Percentiles rank a stretch among this genome's conserved stretches.
These are phyloP conservation scores for Diaporthe citriasiana DNA, from an alignment of 2,329 filamentous ascomycete species.

Conservation along the genomic window DNA sequence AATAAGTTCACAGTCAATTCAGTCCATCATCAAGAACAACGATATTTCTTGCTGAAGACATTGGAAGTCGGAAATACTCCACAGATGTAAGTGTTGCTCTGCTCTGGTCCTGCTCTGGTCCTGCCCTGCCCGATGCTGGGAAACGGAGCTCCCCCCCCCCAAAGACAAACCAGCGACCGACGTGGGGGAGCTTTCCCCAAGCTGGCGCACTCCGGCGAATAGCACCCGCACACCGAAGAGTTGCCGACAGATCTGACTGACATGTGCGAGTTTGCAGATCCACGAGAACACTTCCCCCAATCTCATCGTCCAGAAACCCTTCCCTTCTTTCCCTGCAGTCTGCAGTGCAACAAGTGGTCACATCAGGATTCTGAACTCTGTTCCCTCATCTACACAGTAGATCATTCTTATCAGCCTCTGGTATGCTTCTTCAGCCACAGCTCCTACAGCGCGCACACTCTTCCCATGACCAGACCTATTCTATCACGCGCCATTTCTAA, in stretches of 20 bases:
- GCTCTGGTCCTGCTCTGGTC: not conserved
- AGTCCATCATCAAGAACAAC: not conserved
- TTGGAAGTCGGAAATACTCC: not conserved
- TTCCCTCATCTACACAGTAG: not conserved
- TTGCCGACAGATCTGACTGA: slow-evolving; percentile 35
- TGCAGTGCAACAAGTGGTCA: slow-evolving; percentile 18
- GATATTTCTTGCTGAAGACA: no score
- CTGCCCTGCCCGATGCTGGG: not conserved
- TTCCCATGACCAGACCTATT: not conserved
- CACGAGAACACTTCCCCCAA: not conserved
- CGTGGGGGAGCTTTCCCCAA: slow-evolving; percentile 30
- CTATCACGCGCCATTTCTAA: slow-evolving; percentile 3
- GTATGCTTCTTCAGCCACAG: slow-evolving; percentile 1
- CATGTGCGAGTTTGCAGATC: slow-evolving; percentile 35
- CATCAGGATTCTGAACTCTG: not conserved
- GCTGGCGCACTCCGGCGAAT: slow-evolving; percentile 36
- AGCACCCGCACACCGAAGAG: slow-evolving; percentile 37
- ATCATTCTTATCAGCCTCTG: not conserved
- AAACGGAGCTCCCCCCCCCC: slow-evolving; percentile 20
- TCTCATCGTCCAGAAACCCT: not conserved
- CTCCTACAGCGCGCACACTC: not conserved
- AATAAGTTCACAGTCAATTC: not conserved
- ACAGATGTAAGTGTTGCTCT: slow-evolving; percentile 22
- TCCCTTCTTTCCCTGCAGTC: slow-evolving; percentile 1
- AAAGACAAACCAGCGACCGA: slow-evolving; percentile 29